Conservation (phyloP, 73 alveolate species). For the Tetrahymena borealis region DNA sequence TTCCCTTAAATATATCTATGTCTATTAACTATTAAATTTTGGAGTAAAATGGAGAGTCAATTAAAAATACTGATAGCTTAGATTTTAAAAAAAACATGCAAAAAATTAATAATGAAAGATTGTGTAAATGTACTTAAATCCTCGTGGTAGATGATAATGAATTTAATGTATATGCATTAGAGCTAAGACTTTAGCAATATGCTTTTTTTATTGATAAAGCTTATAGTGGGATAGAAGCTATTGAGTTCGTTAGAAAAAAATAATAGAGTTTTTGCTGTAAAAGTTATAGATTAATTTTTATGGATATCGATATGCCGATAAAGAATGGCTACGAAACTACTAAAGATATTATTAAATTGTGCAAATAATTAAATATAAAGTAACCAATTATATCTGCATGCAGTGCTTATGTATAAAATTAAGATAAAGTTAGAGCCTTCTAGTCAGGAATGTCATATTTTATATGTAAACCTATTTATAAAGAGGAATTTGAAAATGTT, state of each 20-base stretch:
- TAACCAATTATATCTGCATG: background rate
- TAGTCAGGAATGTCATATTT: background rate
- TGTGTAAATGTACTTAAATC: background rate
- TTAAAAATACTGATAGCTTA: too few relatives aligned
- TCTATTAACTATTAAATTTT: too few relatives aligned
- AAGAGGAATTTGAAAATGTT: background rate
- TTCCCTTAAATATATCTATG: too few relatives aligned
- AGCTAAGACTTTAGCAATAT: background rate
- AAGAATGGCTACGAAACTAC: constrained; percentile 34
- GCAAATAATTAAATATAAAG: background rate
- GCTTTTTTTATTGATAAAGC: background rate
- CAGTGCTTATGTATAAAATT: background rate
- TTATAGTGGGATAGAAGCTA: background rate
- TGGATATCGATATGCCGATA: constrained; percentile 47
- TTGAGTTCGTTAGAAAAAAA: background rate
- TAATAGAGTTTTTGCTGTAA: background rate
- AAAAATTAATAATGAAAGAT: background rate
- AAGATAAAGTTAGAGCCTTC: background rate
- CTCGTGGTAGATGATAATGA: constrained; percentile 11
- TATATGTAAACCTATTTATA: background rate
- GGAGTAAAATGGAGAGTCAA: too few relatives aligned
- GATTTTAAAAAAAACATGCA: too few relatives aligned
- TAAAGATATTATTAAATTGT: background rate
- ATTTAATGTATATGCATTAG: constrained; percentile 1
- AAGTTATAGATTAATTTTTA: constrained; percentile 10